phyloP scores from a whole-genome alignment of 108 stramenopile species.

The Bacterosira constricta region DNA sequence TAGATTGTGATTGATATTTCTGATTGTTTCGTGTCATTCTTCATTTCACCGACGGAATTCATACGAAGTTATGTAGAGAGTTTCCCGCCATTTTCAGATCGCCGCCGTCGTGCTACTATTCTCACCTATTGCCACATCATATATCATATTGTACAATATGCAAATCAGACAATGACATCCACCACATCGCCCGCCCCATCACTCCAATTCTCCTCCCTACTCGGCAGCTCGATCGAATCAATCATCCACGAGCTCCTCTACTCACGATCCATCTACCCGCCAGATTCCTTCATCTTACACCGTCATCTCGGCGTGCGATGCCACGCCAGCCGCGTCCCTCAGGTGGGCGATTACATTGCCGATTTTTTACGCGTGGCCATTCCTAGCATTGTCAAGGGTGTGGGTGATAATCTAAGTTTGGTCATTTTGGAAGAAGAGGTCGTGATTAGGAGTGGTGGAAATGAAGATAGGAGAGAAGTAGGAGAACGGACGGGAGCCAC shows the following conservation, averaged over 20 bases:
- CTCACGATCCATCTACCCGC: constrained; percentile 48
- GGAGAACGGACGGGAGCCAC: constrained; percentile 26
- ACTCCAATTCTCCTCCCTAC: constrained; percentile 27
- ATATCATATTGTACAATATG: no score
- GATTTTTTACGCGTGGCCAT: constrained; percentile 47
- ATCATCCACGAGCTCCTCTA: constrained; percentile 52
- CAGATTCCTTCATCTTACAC: constrained; percentile 39
- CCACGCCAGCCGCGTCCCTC: constrained; percentile 42
- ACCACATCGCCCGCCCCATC: neutral
- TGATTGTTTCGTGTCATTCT: no score
- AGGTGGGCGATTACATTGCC: constrained; percentile 40
- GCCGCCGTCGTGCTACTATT: no score
- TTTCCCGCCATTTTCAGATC: no score
- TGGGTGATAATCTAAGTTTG: constrained; percentile 28
- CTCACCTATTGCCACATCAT: no score
- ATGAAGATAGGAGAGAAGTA: neutral
- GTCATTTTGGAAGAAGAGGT: constrained; percentile 48
- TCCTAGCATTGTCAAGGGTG: constrained; percentile 32
- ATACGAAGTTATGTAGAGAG: no score
- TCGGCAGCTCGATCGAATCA: constrained; percentile 37
- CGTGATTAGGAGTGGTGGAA: neutral
- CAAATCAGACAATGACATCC: constrained; percentile 15
- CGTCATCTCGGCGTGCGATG: constrained; percentile 50
- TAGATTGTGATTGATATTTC: no score
- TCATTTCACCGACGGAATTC: no score